phyloP scores from a whole-genome alignment of 257 asterid species.

The Cordia subcordata region DNA sequence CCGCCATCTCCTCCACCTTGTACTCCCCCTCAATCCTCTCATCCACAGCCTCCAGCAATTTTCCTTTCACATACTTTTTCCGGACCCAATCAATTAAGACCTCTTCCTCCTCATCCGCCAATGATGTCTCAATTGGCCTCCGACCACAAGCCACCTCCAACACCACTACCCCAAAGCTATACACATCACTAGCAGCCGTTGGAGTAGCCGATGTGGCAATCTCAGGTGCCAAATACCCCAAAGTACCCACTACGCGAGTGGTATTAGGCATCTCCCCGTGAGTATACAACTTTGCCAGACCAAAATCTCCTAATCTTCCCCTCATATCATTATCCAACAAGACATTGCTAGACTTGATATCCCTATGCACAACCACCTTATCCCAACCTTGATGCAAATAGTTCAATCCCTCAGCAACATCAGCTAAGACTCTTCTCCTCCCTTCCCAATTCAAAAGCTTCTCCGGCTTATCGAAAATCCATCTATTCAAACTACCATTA shows the following conservation, averaged over 20 bases:
- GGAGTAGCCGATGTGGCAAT: constrained; percentile 68
- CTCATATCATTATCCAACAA: constrained; percentile 65
- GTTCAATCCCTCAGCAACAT: constrained; percentile 71
- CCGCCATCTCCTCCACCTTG: constrained; percentile 63
- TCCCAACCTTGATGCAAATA: constrained; percentile 86
- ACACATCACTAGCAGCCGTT: constrained; percentile 67
- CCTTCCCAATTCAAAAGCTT: constrained; percentile 59
- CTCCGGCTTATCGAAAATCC: constrained; percentile 63
- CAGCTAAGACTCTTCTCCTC: constrained; percentile 53
- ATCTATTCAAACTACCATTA: constrained; percentile 62
- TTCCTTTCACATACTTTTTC: constrained; percentile 51
- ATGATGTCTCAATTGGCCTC: constrained; percentile 43
- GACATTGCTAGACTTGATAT: constrained; percentile 77
- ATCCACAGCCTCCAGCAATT: constrained; percentile 51
- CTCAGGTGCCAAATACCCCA: constrained; percentile 83
- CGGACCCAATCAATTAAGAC: constrained; percentile 74
- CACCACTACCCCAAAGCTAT: constrained; percentile 75
- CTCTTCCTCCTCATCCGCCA: constrained; percentile 61
- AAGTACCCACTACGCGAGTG: constrained; percentile 76
- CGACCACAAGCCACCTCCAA: constrained; percentile 84
- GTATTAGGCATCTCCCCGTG: constrained; percentile 79
- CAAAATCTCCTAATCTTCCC: constrained; percentile 80
- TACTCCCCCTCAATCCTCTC: constrained; percentile 57
- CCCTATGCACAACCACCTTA: constrained; percentile 78
- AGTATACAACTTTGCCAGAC: constrained; percentile 63